phyloP scores from a whole-genome alignment of 2,329 filamentous ascomycete species.

The Fusarium fracticaudum region DNA sequence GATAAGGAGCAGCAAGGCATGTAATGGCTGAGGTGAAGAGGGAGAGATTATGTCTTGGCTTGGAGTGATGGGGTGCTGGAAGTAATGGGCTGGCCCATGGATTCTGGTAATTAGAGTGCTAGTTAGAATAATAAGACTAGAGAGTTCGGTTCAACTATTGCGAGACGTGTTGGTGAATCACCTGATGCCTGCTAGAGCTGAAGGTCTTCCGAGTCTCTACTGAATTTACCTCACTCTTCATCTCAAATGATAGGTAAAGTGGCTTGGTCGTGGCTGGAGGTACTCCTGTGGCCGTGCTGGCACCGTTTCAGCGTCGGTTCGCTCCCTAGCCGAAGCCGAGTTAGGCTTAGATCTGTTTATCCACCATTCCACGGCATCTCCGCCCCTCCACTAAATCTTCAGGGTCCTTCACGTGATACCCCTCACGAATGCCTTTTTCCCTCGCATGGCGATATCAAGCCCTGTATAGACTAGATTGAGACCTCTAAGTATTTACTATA shows the following conservation, averaged over 20 bases:
- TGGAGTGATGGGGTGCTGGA: background rate
- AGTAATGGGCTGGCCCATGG: slow-evolving; percentile 2
- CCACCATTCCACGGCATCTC: background rate
- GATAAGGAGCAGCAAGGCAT: background rate
- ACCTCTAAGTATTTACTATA: fast-evolving
- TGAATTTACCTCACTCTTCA: too few species aligned
- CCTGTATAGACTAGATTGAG: background rate
- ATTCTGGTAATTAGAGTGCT: background rate
- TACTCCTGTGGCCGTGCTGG: background rate
- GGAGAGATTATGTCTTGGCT: background rate
- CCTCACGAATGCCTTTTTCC: background rate
- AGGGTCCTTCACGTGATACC: slow-evolving; percentile 21
- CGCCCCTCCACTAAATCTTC: background rate
- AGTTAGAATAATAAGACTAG: background rate
- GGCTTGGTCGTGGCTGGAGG: background rate
- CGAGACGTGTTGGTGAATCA: too few species aligned
- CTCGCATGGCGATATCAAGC: fast-evolving
- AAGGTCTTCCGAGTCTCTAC: background rate
- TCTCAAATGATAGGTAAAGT: background rate
- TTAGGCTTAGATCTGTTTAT: background rate
- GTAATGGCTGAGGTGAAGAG: background rate
- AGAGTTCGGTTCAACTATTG: background rate
- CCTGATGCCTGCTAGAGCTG: fast-evolving
- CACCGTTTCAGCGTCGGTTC: background rate
- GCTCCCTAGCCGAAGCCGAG: background rate